phyloP scores from a whole-genome alignment of 2,329 filamentous ascomycete species.

The Coleophoma crateriformis region DNA sequence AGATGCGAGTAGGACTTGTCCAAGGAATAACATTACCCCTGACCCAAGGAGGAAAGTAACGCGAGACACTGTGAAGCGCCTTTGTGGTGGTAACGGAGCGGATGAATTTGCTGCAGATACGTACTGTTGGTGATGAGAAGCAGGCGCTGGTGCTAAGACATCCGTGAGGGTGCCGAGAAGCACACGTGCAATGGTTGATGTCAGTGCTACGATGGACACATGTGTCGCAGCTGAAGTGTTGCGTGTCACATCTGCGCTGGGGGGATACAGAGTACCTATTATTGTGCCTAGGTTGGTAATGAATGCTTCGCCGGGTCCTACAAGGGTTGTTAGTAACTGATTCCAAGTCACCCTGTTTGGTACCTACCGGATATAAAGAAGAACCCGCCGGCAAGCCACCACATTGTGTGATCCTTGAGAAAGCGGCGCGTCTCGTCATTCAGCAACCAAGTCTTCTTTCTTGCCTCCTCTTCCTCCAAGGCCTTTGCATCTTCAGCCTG shows the following conservation, averaged over 20 bases:
- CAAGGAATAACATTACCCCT: constrained; percentile 66
- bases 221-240: constrained; percentile 68
- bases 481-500: constrained; percentile 21
- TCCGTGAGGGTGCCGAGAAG: constrained; percentile 86
- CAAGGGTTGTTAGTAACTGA: constrained; percentile 23
- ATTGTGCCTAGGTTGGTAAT: constrained; percentile 97
- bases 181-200: constrained; percentile 86
- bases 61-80: constrained; percentile 62
- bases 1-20: constrained; percentile 72
- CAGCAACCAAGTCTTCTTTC: constrained; percentile 84
- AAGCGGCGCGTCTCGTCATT: constrained; percentile 88
- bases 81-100: constrained; percentile 29
- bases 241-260: constrained; percentile 43
- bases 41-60: constrained; percentile 75
- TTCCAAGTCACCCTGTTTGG: neutral
- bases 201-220: constrained; percentile 86
- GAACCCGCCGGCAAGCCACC: constrained; percentile 86
- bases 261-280: constrained; percentile 74
- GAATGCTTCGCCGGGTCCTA: constrained; percentile 94
- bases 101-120: constrained; percentile 20
- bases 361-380: constrained; percentile 59
- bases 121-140: constrained; percentile 31
- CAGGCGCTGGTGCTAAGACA: constrained; percentile 59
- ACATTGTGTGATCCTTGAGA: constrained; percentile 87
- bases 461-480: constrained; percentile 38